A percentile compares a stretch with the other conserved stretches of the same genome.
These are phyloP conservation scores for Annona cherimola DNA, from an alignment of 164 flowering plant genomes.

Conservation along the genomic window DNA sequence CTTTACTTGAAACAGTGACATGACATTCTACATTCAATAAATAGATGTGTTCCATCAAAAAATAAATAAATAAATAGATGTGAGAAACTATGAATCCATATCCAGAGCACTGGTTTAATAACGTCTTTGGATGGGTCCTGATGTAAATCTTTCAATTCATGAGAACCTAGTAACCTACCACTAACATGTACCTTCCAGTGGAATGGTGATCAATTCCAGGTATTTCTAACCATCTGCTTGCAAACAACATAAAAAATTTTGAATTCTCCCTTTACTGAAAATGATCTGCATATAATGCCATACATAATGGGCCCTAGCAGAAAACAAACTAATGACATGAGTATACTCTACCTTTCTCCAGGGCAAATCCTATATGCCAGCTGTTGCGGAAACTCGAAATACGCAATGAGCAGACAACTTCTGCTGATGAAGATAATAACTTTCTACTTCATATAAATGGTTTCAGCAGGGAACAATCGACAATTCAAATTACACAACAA, in stretches of 20 bases:
- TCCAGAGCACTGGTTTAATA: neutral
- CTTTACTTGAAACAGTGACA: neutral
- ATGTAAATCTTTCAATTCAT: neutral
- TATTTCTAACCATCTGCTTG: neutral
- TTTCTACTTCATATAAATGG: no score
- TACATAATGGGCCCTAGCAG: neutral
- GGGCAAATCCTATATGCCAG: no score
- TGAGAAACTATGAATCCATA: neutral
- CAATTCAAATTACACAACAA: neutral
- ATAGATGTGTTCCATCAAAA: no score
- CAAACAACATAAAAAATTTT: neutral
- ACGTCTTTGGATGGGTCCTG: neutral
- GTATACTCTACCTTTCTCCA: no score
- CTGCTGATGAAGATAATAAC: no score
- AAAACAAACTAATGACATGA: no score
- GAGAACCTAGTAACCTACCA: neutral
- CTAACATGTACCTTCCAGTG: neutral
- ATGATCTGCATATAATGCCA: neutral
- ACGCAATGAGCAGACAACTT: no score
- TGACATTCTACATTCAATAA: neutral
- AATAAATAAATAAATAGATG: no score
- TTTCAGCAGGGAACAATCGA: no score
- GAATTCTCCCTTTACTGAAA: neutral
- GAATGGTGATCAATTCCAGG: neutral
- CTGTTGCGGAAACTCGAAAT: no score